Evolutionary conservation across 495 filamentous ascomycete genomes (phyloP), one percentile per base, ranked within the genome.

Genomic region (Podospora conica): DNA sequence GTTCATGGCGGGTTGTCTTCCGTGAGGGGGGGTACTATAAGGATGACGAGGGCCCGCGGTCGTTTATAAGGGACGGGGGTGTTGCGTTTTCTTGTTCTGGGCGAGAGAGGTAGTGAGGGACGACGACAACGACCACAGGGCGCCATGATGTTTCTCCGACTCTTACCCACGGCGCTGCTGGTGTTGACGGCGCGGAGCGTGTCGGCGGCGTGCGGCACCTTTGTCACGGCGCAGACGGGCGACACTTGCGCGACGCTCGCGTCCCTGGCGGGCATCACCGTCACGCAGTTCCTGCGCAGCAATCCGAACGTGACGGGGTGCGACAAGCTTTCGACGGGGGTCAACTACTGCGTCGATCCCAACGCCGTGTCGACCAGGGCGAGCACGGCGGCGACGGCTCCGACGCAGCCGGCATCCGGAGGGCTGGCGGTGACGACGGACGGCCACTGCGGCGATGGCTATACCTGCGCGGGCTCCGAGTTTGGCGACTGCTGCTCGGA

Each of bases 231-330:
- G 10, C 55, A 64, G 21, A 12, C 29, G 21, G 68, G 68, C 11
- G 68, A 70, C 21, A 70, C 68, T 0, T 70, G 68, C 27, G 65
- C 65, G 10, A 61, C 58, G 11, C 61, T 70, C 9, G 68, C 68
- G 18, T 9, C 29, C 12, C 53, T 61, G n/a, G 58, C 61, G 11
- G 68, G 68, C 0, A 70, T 70, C 27, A 22, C 61, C 12, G 61
- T 70, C 27, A 64, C 65, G 10, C 68, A 70, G 58, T 67, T 70
- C 11, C 68, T 70, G 27, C 68, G 65, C 24, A 60, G 33, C 21
- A 70, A 70, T 56, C 68, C 68, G 2, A 28, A 12, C 11, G 31
- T 70, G 9, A 67, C 55, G 24, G 57, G 68, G 22, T 70, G 68
- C 58, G 66, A 66, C 24, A 58, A 57, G 15, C 68, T 70, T n/a